phyloP scores from a whole-genome alignment of 495 filamentous ascomycete genomes.

The Xylaria nigripes region DNA sequence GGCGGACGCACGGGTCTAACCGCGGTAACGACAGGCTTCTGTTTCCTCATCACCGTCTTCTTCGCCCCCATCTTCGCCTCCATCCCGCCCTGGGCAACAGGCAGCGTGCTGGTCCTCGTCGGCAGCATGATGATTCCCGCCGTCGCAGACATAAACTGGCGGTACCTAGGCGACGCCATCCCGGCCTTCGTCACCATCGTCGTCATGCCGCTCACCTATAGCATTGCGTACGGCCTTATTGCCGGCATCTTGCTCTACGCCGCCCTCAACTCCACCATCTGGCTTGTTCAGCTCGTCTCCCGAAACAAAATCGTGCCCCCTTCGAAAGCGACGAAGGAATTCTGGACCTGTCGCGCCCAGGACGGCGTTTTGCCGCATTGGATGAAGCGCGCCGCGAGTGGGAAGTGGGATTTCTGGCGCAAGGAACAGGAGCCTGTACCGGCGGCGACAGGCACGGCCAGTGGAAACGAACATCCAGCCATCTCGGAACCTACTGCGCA shows the following conservation, averaged over 20 bases:
- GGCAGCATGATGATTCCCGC: constrained; percentile 72
- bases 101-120: constrained; percentile 72
- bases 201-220: constrained; percentile 80
- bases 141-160: constrained; percentile 75
- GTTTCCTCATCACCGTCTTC: constrained; percentile 80
- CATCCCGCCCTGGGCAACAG: constrained; percentile 78
- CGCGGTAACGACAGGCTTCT: constrained; percentile 63
- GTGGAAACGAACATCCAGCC: not conserved
- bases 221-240: constrained; percentile 70
- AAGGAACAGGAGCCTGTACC: constrained; percentile 29
- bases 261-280: constrained; percentile 56
- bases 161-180: constrained; percentile 66
- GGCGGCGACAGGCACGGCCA: too few species aligned
- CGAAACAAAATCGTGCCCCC: constrained; percentile 61
- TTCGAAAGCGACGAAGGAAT: constrained; percentile 63
- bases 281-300: constrained; percentile 54
- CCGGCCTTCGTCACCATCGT: constrained; percentile 74
- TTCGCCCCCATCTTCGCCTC: constrained; percentile 81
- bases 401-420: constrained; percentile 63
- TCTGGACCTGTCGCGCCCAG: constrained; percentile 59
- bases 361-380: constrained; percentile 65
- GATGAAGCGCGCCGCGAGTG: constrained; percentile 50
- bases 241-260: constrained; percentile 68
- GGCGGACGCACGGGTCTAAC: constrained; percentile 76
- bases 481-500: too few species aligned